A percentile compares a stretch with the other conserved stretches of the same genome.
Evolutionary conservation across 1,139 yeast genomes (phyloP).

Genomic region (Sugiyamaella sp.): DNA sequence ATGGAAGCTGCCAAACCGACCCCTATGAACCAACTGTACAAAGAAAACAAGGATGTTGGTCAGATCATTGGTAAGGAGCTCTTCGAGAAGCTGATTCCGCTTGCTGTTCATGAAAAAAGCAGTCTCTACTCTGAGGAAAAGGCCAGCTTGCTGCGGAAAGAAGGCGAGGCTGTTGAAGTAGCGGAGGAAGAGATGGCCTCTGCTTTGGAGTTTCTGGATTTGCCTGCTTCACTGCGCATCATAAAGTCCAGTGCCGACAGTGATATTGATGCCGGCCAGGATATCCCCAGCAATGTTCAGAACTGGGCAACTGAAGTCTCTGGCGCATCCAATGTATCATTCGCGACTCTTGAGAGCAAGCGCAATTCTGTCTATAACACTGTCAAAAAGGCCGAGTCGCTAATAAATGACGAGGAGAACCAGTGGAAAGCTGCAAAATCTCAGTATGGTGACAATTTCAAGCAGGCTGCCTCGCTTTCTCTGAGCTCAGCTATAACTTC

Average conservation of each 20-base stretch:
- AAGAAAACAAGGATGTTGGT: slow-evolving; percentile 53
- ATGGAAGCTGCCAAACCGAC: slow-evolving; percentile 77
- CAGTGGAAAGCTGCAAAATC: slow-evolving; percentile 41
- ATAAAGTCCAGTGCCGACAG: slow-evolving; percentile 43
- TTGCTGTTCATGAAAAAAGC: slow-evolving; percentile 82
- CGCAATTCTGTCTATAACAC: slow-evolving; percentile 30
- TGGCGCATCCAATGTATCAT: slow-evolving; percentile 19
- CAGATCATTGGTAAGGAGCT: slow-evolving; percentile 57
- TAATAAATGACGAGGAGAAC: slow-evolving; percentile 44
- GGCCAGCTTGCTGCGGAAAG: slow-evolving; percentile 72
- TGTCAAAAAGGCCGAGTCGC: slow-evolving; percentile 48
- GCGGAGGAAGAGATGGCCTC: slow-evolving; percentile 80
- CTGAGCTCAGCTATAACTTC: slow-evolving; percentile 47
- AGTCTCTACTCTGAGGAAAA: slow-evolving; percentile 90
- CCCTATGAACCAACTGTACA: slow-evolving; percentile 57
- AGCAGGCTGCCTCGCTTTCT: slow-evolving; percentile 45
- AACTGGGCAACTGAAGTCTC: slow-evolving; percentile 43
- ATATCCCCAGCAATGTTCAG: slow-evolving; percentile 35
- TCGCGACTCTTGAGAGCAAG: slow-evolving; percentile 26
- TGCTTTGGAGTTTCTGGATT: slow-evolving; percentile 73
- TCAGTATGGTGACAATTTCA: slow-evolving; percentile 45
- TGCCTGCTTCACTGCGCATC: slow-evolving; percentile 68
- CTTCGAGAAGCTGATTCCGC: slow-evolving; percentile 78
- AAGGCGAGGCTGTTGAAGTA: slow-evolving; percentile 73
- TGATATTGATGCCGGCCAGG: slow-evolving; percentile 22